These are phyloP conservation scores for Didymella glomerata DNA, from an alignment of 2,329 filamentous ascomycete species.

Conservation along the genomic window DNA sequence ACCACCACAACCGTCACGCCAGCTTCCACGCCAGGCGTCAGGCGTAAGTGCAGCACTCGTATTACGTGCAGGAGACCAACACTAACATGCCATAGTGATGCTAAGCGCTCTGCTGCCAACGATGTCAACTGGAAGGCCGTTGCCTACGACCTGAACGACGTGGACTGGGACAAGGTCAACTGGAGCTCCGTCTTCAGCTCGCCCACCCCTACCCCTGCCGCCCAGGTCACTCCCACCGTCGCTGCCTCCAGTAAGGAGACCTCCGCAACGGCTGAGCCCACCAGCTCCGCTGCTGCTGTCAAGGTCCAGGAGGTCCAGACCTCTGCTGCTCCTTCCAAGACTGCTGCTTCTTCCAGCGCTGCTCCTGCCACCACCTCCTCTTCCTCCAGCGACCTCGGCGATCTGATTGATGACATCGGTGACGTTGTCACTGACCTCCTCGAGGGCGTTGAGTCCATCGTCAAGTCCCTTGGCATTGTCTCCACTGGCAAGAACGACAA, in stretches of 20 bases:
- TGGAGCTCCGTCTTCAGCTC: constrained; percentile 34
- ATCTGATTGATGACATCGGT: constrained; percentile 16
- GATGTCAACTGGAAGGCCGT: constrained; percentile 45
- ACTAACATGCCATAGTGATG: constrained; percentile 29
- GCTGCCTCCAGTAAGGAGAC: constrained; percentile 15
- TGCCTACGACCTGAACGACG: constrained; percentile 37
- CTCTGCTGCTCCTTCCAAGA: constrained; percentile 15
- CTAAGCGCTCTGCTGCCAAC: constrained; percentile 38
- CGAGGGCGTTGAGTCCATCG: constrained; percentile 33
- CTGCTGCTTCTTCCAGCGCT: background rate
- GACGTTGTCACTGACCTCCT: constrained; percentile 30
- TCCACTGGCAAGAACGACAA: constrained; percentile 41
- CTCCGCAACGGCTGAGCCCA: constrained; percentile 16
- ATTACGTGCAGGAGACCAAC: background rate
- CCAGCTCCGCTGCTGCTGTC: constrained; percentile 16
- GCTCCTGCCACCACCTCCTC: constrained; percentile 14
- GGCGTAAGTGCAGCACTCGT: constrained; percentile 34
- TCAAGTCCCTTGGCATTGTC: constrained; percentile 33
- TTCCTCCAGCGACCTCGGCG: constrained; percentile 11
- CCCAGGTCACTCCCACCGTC: constrained; percentile 10
- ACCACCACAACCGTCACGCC: constrained; percentile 46
- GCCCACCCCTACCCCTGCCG: constrained; percentile 25
- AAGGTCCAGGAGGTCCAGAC: constrained; percentile 21
- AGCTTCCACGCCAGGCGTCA: constrained; percentile 49
- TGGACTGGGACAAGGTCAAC: constrained; percentile 42